Base-by-base conservation (phyloP, 192 early-diverging fungal species). In the Coemansia sp. region DNA sequence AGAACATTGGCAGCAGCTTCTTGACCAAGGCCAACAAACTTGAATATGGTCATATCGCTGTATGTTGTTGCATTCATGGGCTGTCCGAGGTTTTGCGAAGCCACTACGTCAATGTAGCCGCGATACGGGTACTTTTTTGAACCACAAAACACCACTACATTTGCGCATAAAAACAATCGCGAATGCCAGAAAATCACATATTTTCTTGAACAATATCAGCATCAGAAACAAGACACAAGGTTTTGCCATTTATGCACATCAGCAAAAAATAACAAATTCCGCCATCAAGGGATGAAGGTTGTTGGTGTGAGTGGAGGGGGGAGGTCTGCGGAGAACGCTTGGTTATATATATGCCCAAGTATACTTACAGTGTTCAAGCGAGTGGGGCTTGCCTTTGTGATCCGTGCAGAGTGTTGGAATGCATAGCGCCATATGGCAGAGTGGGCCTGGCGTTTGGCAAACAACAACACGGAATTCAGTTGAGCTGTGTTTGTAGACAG, bases 81-180 rank as follows among this genome's bases (percentile, higher is more conserved):
- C 25, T 84, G 89, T 2, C 88, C 87, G 20, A 93, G 81, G 61
- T 87, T 90, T 52, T 91, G 84, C 37, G 83, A 88, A 25, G 92
- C 91, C 55, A 85, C 64, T 28, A 82, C 84, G 68, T 94, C 92
- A 21, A 95, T 86, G 55, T 85, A 93, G 21, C 92, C 93, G 51
- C 87, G 84, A 64, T 88, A 72, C 9, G 87, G 88, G 55, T 79
- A 86, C 69, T 72, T 75, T 67, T 84, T 71, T 15, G 92, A 94
- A 43, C 93, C 93, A 59, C 89, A 92, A 64, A 95, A 95, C 20
- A 94, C 83, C 79, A 95, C 86, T 85, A 89, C 63, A 75, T 57
- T 43, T 10, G 39, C 42, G 23, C 26, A 20, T 23, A 58, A 18
- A 43, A 16, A 33, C 28, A 20, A 49, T 49, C 21, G 46, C 21